Percentiles rank a stretch among this genome's conserved stretches.
These are phyloP conservation scores for Ammopiptanthus mongolicus DNA, from an alignment of 306 rosid species.

Conservation along the genomic window DNA sequence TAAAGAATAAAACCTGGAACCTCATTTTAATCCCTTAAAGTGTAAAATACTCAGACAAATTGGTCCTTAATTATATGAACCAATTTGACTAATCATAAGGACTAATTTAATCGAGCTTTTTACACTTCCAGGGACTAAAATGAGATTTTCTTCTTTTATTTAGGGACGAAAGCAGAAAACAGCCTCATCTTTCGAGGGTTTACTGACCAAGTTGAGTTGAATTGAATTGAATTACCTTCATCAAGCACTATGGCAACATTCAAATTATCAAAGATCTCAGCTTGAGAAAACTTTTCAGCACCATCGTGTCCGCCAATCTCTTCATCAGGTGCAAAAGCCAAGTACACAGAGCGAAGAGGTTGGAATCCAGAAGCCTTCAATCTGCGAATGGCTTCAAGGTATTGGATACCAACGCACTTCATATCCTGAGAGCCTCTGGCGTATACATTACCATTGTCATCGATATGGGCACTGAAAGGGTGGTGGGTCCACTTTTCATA, in stretches of 20 bases:
- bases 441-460: conserved; percentile 37
- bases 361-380: conserved; percentile 45
- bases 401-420: conserved; percentile 95
- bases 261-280: conserved; percentile 48
- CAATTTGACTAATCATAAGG: neutral
- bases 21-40: too few relatives aligned
- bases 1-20: too few relatives aligned
- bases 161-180: too few relatives aligned
- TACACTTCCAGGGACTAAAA: too few relatives aligned
- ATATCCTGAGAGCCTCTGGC: conserved; percentile 93
- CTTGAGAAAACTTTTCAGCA: conserved; percentile 47
- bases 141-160: too few relatives aligned
- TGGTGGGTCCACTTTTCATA: conserved; percentile 63
- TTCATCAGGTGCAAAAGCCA: conserved; percentile 81
- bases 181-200: too few relatives aligned
- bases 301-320: conserved; percentile 88
- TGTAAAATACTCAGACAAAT: neutral
- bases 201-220: neutral
- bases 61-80: neutral
- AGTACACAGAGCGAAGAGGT: conserved; percentile 53
- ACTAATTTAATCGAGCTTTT: too few relatives aligned
- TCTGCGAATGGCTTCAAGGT: conserved; percentile 76
- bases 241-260: conserved; percentile 79
- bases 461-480: conserved; percentile 69
- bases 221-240: conserved; percentile 45